Conservation (phyloP, 345 rosid genomes). For the Gossypium mustelinum region DNA sequence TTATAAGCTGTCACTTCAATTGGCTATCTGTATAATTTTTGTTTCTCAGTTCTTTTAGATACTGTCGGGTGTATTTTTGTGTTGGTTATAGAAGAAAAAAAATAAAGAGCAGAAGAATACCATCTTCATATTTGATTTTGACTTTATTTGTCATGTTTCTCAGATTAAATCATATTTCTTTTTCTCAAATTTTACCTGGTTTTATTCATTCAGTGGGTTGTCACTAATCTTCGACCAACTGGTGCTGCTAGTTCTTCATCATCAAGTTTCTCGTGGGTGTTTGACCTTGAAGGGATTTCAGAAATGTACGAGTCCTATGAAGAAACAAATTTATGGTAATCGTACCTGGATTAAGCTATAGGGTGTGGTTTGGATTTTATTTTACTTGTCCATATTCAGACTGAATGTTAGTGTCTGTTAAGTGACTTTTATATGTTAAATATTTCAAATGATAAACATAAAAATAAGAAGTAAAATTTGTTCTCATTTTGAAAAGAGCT, state of each 20-base stretch:
- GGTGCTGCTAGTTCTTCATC: slow-evolving; percentile 32
- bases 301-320: slow-evolving; percentile 82
- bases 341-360: background rate
- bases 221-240: slow-evolving; percentile 66
- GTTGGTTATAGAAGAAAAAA: background rate
- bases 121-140: slow-evolving; percentile 2
- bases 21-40: background rate
- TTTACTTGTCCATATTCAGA: background rate
- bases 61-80: background rate
- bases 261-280: slow-evolving; percentile 78
- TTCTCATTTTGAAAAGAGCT: background rate
- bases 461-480: background rate
- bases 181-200: background rate
- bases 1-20: background rate
- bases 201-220: slow-evolving; percentile 62
- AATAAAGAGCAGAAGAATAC: background rate
- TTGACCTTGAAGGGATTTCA: slow-evolving; percentile 73
- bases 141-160: background rate
- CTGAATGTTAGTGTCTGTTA: background rate
- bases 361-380: background rate
- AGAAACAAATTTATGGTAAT: slow-evolving; percentile 87
- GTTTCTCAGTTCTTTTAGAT: background rate
- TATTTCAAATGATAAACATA: background rate
- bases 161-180: background rate
- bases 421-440: background rate